phyloP scores from a whole-genome alignment of 495 filamentous ascomycete species.

The Pyrenula aspistea region DNA sequence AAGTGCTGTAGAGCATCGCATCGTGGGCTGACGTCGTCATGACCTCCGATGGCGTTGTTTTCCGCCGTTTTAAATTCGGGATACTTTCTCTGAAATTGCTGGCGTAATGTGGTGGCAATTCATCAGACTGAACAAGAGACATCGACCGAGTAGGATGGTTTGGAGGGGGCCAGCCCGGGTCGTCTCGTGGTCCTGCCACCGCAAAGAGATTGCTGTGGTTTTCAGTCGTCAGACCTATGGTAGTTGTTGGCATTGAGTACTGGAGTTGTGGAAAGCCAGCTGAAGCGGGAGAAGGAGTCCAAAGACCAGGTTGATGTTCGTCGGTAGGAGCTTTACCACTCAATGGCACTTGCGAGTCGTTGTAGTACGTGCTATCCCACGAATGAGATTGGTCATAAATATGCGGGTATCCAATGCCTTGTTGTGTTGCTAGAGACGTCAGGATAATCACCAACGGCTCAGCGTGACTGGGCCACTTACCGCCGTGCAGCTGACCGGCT shows the following conservation, averaged over 20 bases:
- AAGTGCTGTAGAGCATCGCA: background rate
- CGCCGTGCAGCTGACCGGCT: background rate
- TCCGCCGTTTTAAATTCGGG: background rate
- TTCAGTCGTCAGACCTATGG: background rate
- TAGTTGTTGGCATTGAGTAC: background rate
- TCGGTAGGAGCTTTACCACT: background rate
- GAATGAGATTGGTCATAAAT: background rate
- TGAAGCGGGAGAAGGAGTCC: background rate
- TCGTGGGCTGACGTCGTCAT: background rate
- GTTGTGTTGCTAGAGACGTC: background rate
- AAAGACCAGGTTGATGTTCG: background rate
- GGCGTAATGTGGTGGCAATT: background rate
- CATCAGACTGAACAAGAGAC: background rate
- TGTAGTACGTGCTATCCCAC: background rate
- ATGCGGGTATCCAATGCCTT: background rate
- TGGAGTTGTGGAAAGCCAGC: background rate
- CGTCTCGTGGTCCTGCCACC: background rate
- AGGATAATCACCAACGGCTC: background rate
- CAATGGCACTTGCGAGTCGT: background rate
- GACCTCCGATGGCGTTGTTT: background rate
- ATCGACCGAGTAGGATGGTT: background rate
- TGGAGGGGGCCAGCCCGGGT: background rate
- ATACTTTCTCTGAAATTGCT: background rate
- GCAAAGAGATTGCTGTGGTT: background rate
- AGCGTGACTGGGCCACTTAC: background rate